Evolutionary conservation across 2,329 filamentous ascomycete species (phyloP).

Genomic region (Neonectria hederae): DNA sequence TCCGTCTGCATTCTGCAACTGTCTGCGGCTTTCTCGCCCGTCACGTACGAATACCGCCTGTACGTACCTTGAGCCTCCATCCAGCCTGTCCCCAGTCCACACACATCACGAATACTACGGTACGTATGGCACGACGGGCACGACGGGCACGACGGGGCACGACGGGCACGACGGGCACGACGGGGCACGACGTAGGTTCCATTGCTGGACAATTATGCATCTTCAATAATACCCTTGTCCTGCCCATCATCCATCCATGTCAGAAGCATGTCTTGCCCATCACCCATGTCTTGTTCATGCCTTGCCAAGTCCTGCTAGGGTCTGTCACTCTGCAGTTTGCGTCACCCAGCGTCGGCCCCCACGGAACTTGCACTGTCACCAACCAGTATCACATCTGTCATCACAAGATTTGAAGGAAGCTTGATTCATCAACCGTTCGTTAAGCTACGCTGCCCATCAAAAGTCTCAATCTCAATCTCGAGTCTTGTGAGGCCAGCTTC

Average conservation of each 20-base stretch:
- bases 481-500: slow-evolving; percentile 7
- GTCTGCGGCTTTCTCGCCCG: background rate
- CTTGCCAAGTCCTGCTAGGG: slow-evolving; percentile 14
- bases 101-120: background rate
- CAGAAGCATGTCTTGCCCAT: background rate
- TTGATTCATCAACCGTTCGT: slow-evolving; percentile 16
- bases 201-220: background rate
- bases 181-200: background rate
- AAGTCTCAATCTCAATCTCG: slow-evolving; percentile 5
- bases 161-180: too few relatives aligned
- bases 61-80: background rate
- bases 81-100: background rate
- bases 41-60: background rate
- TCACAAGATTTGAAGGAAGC: background rate
- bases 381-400: slow-evolving; percentile 17
- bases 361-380: slow-evolving; percentile 11
- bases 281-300: background rate
- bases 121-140: background rate
- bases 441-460: background rate
- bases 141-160: background rate
- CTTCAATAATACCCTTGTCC: background rate
- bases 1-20: background rate
- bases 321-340: background rate
- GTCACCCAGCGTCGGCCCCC: slow-evolving; percentile 10
- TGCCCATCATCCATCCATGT: background rate